Conservation (phyloP, 768 basidiomycete genomes). For the Boletus eberwhitei region DNA sequence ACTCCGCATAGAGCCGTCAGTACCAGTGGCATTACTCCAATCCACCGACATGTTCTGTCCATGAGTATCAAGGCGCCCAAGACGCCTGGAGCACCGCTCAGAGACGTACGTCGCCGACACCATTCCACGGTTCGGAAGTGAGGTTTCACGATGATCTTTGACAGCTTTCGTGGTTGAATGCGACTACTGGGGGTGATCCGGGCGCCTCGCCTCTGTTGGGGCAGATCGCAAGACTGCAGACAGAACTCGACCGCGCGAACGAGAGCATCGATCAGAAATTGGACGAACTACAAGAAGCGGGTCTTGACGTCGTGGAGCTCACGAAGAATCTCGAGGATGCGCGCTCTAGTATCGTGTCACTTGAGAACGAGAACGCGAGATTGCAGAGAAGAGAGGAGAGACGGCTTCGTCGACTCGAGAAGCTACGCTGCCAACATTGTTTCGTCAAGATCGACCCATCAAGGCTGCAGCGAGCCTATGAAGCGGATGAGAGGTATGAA, state of each 20-base stretch:
- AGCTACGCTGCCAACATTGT: constrained; percentile 68
- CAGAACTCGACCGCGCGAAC: constrained; percentile 75
- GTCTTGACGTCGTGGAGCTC: constrained; percentile 67
- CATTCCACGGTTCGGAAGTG: background rate
- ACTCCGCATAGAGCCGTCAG: constrained; percentile 60
- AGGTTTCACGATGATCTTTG: constrained; percentile 8
- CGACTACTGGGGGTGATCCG: constrained; percentile 49
- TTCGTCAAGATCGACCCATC: constrained; percentile 56
- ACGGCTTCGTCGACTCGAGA: constrained; percentile 55
- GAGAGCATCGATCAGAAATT: constrained; percentile 86
- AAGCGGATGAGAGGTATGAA: constrained; percentile 61
- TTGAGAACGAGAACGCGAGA: constrained; percentile 70
- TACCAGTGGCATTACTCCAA: constrained; percentile 65
- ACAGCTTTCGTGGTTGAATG: constrained; percentile 74
- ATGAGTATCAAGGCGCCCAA: constrained; percentile 67
- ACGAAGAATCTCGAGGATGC: constrained; percentile 73
- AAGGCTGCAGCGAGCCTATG: constrained; percentile 36
- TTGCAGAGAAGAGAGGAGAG: constrained; percentile 68
- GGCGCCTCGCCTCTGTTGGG: constrained; percentile 59
- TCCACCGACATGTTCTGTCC: constrained; percentile 67
- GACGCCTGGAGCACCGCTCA: constrained; percentile 75
- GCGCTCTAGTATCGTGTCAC: constrained; percentile 45
- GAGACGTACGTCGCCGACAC: constrained; percentile 53
- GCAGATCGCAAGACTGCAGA: constrained; percentile 71
- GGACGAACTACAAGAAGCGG: constrained; percentile 79